Evolutionary conservation across 257 asterid genomes (phyloP).

Genomic region (Solanum boliviense): DNA sequence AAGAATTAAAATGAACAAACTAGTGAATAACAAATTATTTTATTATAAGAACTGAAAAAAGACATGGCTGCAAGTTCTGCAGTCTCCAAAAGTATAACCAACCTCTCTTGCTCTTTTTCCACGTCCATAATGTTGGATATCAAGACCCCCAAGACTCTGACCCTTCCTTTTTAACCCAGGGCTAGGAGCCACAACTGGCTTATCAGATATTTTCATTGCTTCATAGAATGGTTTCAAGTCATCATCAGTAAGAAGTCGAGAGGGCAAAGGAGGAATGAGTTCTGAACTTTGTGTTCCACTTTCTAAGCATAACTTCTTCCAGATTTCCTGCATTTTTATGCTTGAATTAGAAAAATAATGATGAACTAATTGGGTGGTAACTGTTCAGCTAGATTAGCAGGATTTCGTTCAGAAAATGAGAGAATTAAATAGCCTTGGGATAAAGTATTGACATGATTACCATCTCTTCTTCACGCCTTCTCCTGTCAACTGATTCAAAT

Average conservation of each 20-base stretch:
- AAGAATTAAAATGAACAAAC: conserved; percentile 10
- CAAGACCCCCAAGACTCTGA: conserved; percentile 76
- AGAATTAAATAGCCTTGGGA: not conserved
- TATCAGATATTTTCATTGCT: conserved; percentile 74
- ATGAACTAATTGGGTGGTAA: not conserved
- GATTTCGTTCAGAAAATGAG: not conserved
- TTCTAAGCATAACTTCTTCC: conserved; percentile 51
- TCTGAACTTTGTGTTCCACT: conserved; percentile 36
- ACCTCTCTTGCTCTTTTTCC: conserved; percentile 99
- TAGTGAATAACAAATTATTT: not conserved
- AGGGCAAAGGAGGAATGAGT: conserved; percentile 60
- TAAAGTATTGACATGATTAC: conserved; percentile 27
- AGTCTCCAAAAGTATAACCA: conserved; percentile 12
- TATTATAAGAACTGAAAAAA: not conserved
- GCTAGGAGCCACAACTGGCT: conserved; percentile 37
- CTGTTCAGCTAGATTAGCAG: not conserved
- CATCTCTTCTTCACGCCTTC: conserved; percentile 74
- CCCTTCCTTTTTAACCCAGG: conserved; percentile 70
- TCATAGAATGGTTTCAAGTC: conserved; percentile 76
- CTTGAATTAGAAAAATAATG: not conserved
- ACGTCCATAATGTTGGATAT: conserved; percentile 93
- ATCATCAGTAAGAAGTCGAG: conserved; percentile 74
- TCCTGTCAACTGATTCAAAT: conserved; percentile 80
- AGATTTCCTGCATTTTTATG: conserved; percentile 37
- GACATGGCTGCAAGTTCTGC: not conserved